Conservation (phyloP, 2,329 filamentous ascomycete species). For the Fusarium sp. region DNA sequence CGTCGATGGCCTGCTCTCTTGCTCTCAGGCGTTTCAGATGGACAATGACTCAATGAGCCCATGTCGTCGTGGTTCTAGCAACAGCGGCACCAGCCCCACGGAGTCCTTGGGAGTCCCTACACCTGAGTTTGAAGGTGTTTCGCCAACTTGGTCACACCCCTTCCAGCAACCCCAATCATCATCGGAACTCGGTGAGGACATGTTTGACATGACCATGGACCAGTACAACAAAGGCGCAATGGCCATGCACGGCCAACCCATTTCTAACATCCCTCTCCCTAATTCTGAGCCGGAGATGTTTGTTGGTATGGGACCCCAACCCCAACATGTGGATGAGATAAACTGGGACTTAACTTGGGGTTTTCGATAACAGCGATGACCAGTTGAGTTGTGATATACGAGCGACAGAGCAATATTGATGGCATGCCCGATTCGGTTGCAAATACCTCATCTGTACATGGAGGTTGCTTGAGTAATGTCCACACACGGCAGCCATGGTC, state of each 20-base stretch:
- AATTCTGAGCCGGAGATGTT: conserved; percentile 26
- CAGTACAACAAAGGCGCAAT: conserved; percentile 29
- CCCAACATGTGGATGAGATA: conserved; percentile 21
- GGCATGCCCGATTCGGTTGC: neutral
- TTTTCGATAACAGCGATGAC: conserved; percentile 22
- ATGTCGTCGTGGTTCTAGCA: conserved; percentile 39
- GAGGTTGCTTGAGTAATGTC: neutral
- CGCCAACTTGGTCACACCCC: conserved; percentile 38
- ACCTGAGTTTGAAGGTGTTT: conserved; percentile 37
- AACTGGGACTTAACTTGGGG: conserved; percentile 38
- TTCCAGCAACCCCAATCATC: conserved; percentile 36
- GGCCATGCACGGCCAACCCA: conserved; percentile 23
- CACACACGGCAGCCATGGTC: neutral
- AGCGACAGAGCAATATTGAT: neutral
- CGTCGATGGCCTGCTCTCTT: conserved; percentile 40
- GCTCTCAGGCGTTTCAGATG: conserved; percentile 28
- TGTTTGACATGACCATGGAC: conserved; percentile 41
- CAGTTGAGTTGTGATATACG: neutral
- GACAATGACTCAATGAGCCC: conserved; percentile 26
- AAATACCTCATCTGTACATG: neutral
- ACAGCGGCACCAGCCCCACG: conserved; percentile 41
- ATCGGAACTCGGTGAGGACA: conserved; percentile 38
- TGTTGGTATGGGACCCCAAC: conserved; percentile 22
- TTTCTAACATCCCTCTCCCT: conserved; percentile 17
- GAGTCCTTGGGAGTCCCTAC: conserved; percentile 42